Base-by-base conservation (phyloP, 768 basidiomycete species). In the Thelephora ganbajun region DNA sequence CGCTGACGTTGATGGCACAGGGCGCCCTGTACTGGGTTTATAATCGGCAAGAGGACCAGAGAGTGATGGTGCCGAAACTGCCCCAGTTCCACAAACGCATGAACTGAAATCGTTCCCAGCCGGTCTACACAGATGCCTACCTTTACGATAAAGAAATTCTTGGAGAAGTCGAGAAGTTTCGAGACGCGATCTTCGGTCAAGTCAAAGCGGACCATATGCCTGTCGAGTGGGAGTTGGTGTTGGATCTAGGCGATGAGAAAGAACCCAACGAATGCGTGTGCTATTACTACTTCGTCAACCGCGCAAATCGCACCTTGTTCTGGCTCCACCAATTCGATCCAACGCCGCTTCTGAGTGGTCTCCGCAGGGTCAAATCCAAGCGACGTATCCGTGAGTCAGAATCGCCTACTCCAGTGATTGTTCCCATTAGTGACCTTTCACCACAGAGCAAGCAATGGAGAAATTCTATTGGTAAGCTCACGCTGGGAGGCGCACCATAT, bases 341-440 rank as follows among this genome's bases (percentile, higher is more conserved):
- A n/a, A n/a, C n/a, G n/a, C n/a, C n/a, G n/a, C n/a, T n/a, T n/a
- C n/a, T n/a, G n/a, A n/a, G n/a, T n/a, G n/a, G n/a, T n/a, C n/a
- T n/a, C n/a, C n/a, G n/a, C n/a, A n/a, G n/a, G n/a, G n/a, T n/a
- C n/a, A n/a, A n/a, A n/a, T n/a, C n/a, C n/a, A n/a, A n/a, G n/a
- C n/a, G n/a, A n/a, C n/a, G n/a, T n/a, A n/a, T n/a, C n/a, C n/a
- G n/a, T n/a, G n/a, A n/a, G 66, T 51, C 79, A 77, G 53, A n/a
- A n/a, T n/a, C n/a, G n/a, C n/a, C n/a, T 77, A 76, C 52, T 73
- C 73, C 48, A 71, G 66, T 19, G 65, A 74, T 51, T 74, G 76
- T 41, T 23, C 52, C 2, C 56, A 59, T 0, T 67, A 71, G 19
- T 61, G 16, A 41, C 16, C 2, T 16, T 14, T 41, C 14, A 16